Base-by-base conservation (phyloP, 2,329 filamentous ascomycete species). In the Endoconidiophora laricicola region DNA sequence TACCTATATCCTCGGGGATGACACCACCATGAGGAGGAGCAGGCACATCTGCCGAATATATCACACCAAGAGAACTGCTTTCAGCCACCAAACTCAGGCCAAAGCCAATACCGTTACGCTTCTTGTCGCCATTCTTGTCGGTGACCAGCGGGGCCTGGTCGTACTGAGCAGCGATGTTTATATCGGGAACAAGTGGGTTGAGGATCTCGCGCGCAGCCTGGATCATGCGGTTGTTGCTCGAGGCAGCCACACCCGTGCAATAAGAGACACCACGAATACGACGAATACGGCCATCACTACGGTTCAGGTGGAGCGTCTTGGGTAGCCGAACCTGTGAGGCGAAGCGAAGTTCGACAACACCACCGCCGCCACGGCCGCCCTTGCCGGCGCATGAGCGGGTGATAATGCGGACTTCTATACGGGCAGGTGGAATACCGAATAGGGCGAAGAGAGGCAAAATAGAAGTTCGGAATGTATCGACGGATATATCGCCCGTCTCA, bases 141-240 rank as follows among this genome's bases (percentile, higher is more conserved):
- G 67, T 63, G 9, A 75, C 66, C 46, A 79, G 59, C 9, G 77
- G 77, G 46, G 78, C 77, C 55, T 77, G 73, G 56, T 84, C 85
- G 56, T 88, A 86, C 55, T 82, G 78, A 4, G 80, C 79, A 2
- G 86, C 94, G 56, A 98, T 80, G 62, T 95, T 91, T 41, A 94
- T 90, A 61, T 98, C 91, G 5, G 82, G 78, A 3, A 85, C 81
- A 51, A 98, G 73, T 3, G 79, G 73, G 62, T 98, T 98, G 44
- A 98, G 71, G 9, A 98, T 74, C 44, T 86, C 86, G 57, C 90
- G 74, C 9, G 88, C 87, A 2, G 83, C 78, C 60, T 94, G 85
- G 60, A 96, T 98, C 84, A 95, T 93, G 56, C 91, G 76, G 55
- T 83, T 85, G 62, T 96, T 98, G 63, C 95, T 95, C 46, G 83